A percentile compares a stretch with the other conserved stretches of the same genome.
These are phyloP conservation scores for Daldinia childiae DNA, from an alignment of 495 filamentous ascomycete species.

Conservation along the genomic window DNA sequence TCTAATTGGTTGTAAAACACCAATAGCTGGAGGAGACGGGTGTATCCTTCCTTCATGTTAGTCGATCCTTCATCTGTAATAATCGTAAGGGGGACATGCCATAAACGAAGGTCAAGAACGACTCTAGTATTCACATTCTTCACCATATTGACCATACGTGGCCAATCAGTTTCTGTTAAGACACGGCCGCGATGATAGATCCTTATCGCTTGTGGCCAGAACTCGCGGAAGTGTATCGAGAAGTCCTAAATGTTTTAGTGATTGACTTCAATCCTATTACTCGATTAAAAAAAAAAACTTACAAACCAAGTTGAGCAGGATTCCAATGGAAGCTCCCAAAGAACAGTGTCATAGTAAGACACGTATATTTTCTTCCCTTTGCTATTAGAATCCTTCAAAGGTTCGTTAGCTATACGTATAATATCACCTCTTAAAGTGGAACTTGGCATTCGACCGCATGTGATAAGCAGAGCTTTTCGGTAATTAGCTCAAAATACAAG, in stretches of 20 bases:
- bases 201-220: slow-evolving; percentile 43
- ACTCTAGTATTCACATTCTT: slow-evolving; percentile 31
- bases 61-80: neutral
- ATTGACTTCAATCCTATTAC: neutral
- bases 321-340: slow-evolving; percentile 44
- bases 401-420: slow-evolving; percentile 24
- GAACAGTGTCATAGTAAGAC: slow-evolving; percentile 28
- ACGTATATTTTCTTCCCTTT: slow-evolving; percentile 34
- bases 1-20: slow-evolving; percentile 6
- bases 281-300: slow-evolving; percentile 14
- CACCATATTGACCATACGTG: slow-evolving; percentile 40
- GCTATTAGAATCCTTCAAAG: slow-evolving; percentile 19
- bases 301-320: slow-evolving; percentile 54
- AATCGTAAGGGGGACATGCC: slow-evolving; percentile 3
- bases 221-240: slow-evolving; percentile 50
- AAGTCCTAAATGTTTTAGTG: slow-evolving; percentile 42
- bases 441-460: slow-evolving; percentile 41
- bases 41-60: slow-evolving; percentile 17
- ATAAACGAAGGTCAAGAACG: slow-evolving; percentile 29
- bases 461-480: slow-evolving; percentile 41
- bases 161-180: slow-evolving; percentile 44
- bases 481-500: neutral
- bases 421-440: slow-evolving; percentile 27
- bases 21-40: slow-evolving; percentile 20
- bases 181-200: slow-evolving; percentile 37